Conservation (phyloP, 1,139 yeast genomes). For the Debaryomyces robertsiae region DNA sequence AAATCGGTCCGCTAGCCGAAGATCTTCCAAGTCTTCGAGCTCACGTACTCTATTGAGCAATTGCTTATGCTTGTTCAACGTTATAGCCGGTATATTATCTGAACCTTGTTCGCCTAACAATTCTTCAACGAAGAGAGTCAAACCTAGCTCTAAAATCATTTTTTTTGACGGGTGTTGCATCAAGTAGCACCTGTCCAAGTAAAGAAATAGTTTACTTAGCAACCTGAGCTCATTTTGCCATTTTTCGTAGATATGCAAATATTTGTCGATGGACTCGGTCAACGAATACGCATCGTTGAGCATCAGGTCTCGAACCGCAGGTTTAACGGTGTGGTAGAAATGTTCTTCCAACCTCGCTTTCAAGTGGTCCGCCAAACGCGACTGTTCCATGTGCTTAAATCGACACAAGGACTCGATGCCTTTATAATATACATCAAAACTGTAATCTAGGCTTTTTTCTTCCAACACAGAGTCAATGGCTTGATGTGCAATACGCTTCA, state of each 20-base stretch:
- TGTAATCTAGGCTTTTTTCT: slow-evolving; percentile 20
- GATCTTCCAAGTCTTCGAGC: slow-evolving; percentile 10
- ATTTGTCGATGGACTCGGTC: slow-evolving; percentile 15
- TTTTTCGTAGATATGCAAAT: slow-evolving; percentile 21
- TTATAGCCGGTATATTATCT: slow-evolving; percentile 12
- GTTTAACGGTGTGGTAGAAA: slow-evolving; percentile 16
- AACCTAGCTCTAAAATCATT: slow-evolving; percentile 30
- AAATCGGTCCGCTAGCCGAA: slow-evolving; percentile 17
- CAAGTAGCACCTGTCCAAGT: slow-evolving; percentile 39
- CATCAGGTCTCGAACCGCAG: slow-evolving; percentile 8
- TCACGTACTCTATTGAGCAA: slow-evolving; percentile 15
- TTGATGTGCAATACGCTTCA: slow-evolving; percentile 14
- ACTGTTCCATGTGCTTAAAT: slow-evolving; percentile 36
- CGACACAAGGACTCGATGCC: slow-evolving; percentile 39
- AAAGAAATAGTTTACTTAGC: slow-evolving; percentile 35
- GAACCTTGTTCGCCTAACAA: slow-evolving; percentile 17
- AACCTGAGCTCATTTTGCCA: slow-evolving; percentile 31
- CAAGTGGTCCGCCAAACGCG: slow-evolving; percentile 27
- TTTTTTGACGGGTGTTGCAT: slow-evolving; percentile 32
- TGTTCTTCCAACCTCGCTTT: slow-evolving; percentile 22
- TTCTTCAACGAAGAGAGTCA: slow-evolving; percentile 22
- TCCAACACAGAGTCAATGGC: slow-evolving; percentile 26
- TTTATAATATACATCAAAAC: slow-evolving; percentile 31
- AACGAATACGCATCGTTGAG: slow-evolving; percentile 4
- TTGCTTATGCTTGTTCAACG: slow-evolving; percentile 14